phyloP scores from a whole-genome alignment of 768 basidiomycete species.

The Cubamyces lactineus region DNA sequence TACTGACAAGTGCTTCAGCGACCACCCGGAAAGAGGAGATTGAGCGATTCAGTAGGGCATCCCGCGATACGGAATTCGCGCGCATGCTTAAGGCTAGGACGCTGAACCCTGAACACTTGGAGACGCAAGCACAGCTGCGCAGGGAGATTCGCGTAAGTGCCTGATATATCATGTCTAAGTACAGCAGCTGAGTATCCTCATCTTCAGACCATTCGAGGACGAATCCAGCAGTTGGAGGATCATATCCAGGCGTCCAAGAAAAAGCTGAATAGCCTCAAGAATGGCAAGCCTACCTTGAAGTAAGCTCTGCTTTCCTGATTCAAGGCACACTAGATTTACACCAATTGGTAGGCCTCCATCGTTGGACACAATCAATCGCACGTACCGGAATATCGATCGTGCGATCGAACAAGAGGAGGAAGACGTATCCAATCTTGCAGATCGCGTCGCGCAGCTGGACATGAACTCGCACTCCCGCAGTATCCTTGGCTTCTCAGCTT shows the following conservation, averaged over 20 bases:
- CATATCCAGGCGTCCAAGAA: conserved; percentile 72
- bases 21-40: conserved; percentile 85
- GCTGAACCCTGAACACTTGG: conserved; percentile 79
- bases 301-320: conserved; percentile 36
- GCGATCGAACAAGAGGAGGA: conserved; percentile 64
- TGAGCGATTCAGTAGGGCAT: conserved; percentile 74
- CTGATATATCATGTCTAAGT: conserved; percentile 2
- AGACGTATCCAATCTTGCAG: conserved; percentile 53
- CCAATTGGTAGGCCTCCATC: conserved; percentile 70
- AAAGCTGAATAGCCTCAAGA: conserved; percentile 60
- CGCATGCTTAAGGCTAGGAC: conserved; percentile 47
- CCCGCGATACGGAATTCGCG: conserved; percentile 73
- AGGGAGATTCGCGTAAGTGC: conserved; percentile 66
- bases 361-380: conserved; percentile 82
- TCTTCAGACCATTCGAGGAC: conserved; percentile 64
- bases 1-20: conserved; percentile 45
- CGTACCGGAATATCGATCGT: conserved; percentile 82
- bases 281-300: conserved; percentile 67
- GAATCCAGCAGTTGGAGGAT: conserved; percentile 80
- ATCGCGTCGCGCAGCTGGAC: conserved; percentile 57
- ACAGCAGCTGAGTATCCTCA: conserved; percentile 12
- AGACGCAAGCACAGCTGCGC: conserved; percentile 78
- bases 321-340: not conserved
- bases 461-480: conserved; percentile 31
- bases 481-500: conserved; percentile 24